Conservation (phyloP, 768 basidiomycete genomes). For the Termitomyces sp. region DNA sequence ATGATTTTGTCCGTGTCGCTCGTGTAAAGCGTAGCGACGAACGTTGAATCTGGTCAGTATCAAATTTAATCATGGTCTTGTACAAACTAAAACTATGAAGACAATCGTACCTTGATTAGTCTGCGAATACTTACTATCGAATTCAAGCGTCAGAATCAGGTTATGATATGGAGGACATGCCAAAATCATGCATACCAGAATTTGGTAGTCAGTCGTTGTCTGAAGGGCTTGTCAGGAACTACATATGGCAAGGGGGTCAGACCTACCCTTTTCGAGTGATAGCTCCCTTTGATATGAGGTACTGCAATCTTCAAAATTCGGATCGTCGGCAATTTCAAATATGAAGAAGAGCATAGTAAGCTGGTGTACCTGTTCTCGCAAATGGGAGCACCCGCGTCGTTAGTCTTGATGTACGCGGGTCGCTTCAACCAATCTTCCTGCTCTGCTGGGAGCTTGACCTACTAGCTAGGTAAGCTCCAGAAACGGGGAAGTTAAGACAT, state of each 20-base stretch:
- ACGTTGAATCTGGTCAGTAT: constrained; percentile 56
- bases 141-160: not conserved
- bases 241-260: constrained; percentile 12
- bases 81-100: not conserved
- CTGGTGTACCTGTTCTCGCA: constrained; percentile 75
- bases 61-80: not conserved
- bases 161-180: not conserved
- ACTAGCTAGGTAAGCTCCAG: not conserved
- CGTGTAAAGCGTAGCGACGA: constrained; percentile 79
- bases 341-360: constrained; percentile 12
- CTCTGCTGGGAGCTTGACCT: constrained; percentile 89
- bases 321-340: constrained; percentile 14
- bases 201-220: constrained; percentile 78
- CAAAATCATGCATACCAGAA: constrained; percentile 57
- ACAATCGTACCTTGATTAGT: constrained; percentile 40
- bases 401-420: constrained; percentile 79
- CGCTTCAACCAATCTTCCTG: constrained; percentile 78
- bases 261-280: constrained; percentile 81
- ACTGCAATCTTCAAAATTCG: constrained; percentile 60
- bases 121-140: constrained; percentile 66
- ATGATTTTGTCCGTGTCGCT: constrained; percentile 70
- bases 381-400: constrained; percentile 70
- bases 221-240: constrained; percentile 23
- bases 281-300: constrained; percentile 82
- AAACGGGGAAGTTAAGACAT: not conserved